Percentiles rank a stretch among this genome's conserved stretches.
phyloP scores from a whole-genome alignment of 2,329 filamentous ascomycete species.

The Aspergillus tamarii region DNA sequence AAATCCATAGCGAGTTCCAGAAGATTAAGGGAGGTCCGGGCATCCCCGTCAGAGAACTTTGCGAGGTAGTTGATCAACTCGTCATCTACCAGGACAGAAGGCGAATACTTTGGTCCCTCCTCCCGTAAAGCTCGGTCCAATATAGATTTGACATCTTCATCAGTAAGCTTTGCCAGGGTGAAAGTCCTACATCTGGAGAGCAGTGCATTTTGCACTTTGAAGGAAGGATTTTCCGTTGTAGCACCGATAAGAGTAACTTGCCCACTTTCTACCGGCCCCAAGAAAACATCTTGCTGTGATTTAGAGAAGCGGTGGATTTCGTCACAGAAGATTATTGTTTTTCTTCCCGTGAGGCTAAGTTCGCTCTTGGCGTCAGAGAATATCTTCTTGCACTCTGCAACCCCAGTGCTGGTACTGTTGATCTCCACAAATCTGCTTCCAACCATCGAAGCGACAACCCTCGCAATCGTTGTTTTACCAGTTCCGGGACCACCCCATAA shows the following conservation, averaged over 20 bases:
- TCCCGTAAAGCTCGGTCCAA: conserved; percentile 72
- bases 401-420: conserved; percentile 86
- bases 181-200: conserved; percentile 90
- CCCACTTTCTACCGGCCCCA: conserved; percentile 88
- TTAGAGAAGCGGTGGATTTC: conserved; percentile 94
- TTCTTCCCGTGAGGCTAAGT: conserved; percentile 76
- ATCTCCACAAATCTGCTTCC: conserved; percentile 91
- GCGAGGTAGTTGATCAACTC: conserved; percentile 81
- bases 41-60: conserved; percentile 87
- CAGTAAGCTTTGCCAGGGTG: conserved; percentile 74
- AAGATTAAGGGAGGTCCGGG: conserved; percentile 87
- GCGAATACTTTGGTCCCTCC: conserved; percentile 58
- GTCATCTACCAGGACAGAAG: conserved; percentile 67
- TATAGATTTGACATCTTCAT: conserved; percentile 73
- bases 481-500: conserved; percentile 66
- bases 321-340: conserved; percentile 96
- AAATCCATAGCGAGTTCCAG: conserved; percentile 86
- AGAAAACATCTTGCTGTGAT: conserved; percentile 90
- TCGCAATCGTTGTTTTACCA: conserved; percentile 72
- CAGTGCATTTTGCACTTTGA: conserved; percentile 86
- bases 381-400: conserved; percentile 89
- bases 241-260: conserved; percentile 91
- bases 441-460: conserved; percentile 81
- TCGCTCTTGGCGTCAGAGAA: conserved; percentile 85
- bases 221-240: conserved; percentile 95